Evolutionary conservation across 2,329 filamentous ascomycete species (phyloP).

Genomic region (Exophiala calicioides): DNA sequence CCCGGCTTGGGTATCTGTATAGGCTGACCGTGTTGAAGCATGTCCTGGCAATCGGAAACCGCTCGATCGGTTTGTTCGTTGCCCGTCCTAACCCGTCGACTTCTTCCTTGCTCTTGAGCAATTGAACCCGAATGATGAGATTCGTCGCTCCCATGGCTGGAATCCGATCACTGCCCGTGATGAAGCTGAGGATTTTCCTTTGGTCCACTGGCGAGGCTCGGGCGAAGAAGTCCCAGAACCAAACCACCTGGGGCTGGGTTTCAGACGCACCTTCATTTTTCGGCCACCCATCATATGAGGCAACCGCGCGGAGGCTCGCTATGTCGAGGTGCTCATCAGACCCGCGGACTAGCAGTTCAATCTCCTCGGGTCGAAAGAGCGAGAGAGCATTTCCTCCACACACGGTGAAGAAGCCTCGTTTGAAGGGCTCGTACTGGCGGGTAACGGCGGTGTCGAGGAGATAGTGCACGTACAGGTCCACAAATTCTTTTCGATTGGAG

Average conservation of each 20-base stretch:
- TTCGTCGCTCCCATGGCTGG: conserved; percentile 84
- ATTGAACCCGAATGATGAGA: conserved; percentile 60
- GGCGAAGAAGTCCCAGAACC: conserved; percentile 87
- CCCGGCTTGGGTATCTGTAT: conserved; percentile 68
- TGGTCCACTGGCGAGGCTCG: conserved; percentile 67
- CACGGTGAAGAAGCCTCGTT: conserved; percentile 88
- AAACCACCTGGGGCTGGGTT: conserved; percentile 69
- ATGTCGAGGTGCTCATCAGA: conserved; percentile 84
- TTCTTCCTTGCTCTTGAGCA: conserved; percentile 25
- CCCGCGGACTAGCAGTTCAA: conserved; percentile 81
- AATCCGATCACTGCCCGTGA: conserved; percentile 87
- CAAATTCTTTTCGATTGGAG: conserved; percentile 78
- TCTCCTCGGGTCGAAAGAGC: conserved; percentile 86
- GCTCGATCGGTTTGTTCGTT: conserved; percentile 56
- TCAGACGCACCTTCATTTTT: conserved; percentile 43
- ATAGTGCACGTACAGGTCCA: conserved; percentile 79
- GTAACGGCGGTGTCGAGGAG: conserved; percentile 75
- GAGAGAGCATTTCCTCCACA: conserved; percentile 85
- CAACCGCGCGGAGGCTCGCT: conserved; percentile 70
- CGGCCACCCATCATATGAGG: conserved; percentile 80
- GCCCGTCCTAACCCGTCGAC: conserved; percentile 13
- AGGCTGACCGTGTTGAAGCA: conserved; percentile 86
- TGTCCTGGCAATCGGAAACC: conserved; percentile 83
- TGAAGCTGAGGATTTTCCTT: conserved; percentile 77
- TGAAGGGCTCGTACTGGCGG: conserved; percentile 90